Evolutionary conservation across 768 basidiomycete genomes (phyloP), one percentile per base, ranked within the genome.

Genomic region (Sistotremastrum suecicum): DNA sequence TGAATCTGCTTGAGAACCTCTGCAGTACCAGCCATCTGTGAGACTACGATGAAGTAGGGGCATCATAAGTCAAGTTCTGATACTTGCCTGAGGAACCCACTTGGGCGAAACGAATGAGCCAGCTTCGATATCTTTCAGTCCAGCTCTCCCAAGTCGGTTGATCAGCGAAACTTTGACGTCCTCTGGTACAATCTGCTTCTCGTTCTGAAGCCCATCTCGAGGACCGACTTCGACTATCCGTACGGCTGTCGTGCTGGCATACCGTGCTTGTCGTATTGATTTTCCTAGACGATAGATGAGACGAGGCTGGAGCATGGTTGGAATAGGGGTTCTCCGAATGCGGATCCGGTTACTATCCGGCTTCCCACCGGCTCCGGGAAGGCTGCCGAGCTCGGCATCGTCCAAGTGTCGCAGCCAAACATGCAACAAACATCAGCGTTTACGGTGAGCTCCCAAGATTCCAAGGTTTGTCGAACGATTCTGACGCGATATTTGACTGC

Each of bases 101-200:
- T 89, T 90, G 0, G 85, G 84, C 60, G 86, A 86, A 48, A 92
- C 90, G 57, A 94, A 90, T 58, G 86, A 88, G 5, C 90, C 90
- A 1, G 77, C 75, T 61, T 92, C 89, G 52, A 92, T 80, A 46
- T 67, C 75, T 49, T 66, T 65, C 53, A 78, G 57, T 0, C 88
- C 90, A 7, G 86, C 80, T 11, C 58, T 59, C 2, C 72, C 75
- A 7, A 97, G 75, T 9, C 80, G 66, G 50, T 85, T 74, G 46
- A 97, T 77, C 44, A 97, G 72, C 49, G 83, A 82, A 11, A 80
- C 74, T 60, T 92, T 92, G 49, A 82, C 64, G 31, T 74, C 72
- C 1, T 79, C 76, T 30, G 83, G 71, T 5, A 94, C 77, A 4
- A 78, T 65, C 0, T 72, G 69, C 51, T 80, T 78, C 56, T 95